phyloP scores from a whole-genome alignment of 2,329 filamentous ascomycete species.

The Decorospora gaudefroyi region DNA sequence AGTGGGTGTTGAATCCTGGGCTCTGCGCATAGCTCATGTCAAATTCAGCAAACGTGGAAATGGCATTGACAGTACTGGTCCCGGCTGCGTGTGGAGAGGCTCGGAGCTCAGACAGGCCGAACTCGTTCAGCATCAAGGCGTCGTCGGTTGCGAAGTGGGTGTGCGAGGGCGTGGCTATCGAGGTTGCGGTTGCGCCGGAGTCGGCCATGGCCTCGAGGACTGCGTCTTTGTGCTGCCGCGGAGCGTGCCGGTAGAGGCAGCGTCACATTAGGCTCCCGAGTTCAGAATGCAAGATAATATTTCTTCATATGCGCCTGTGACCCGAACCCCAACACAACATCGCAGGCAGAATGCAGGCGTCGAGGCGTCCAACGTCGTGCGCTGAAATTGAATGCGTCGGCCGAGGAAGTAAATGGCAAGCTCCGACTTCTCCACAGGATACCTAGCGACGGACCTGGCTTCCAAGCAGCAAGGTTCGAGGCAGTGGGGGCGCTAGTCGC shows the following conservation, averaged over 20 bases:
- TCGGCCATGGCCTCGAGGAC: conserved; percentile 35
- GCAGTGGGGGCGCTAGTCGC: conserved; percentile 27
- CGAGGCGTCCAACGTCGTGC: conserved; percentile 10
- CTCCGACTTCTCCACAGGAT: conserved; percentile 25
- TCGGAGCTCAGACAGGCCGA: conserved; percentile 40
- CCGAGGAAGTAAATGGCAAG: conserved; percentile 15
- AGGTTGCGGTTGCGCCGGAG: conserved; percentile 33
- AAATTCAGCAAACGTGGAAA: conserved; percentile 41
- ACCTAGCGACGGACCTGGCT: conserved; percentile 9
- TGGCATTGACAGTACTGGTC: conserved; percentile 35
- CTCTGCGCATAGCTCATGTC: conserved; percentile 37
- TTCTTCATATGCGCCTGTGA: conserved; percentile 9
- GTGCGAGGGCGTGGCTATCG: conserved; percentile 38
- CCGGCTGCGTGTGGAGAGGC: conserved; percentile 29
- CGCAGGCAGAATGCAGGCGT: conserved; percentile 6
- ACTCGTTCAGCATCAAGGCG: conserved; percentile 43
- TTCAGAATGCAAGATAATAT: background rate
- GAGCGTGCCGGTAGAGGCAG: conserved; percentile 9
- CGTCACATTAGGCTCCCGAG: conserved; percentile 30
- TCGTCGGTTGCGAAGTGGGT: conserved; percentile 41
- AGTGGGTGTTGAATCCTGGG: conserved; percentile 27
- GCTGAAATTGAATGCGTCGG: conserved; percentile 15
- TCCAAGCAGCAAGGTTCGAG: too few species aligned
- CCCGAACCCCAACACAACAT: conserved; percentile 7
- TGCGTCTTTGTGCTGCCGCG: conserved; percentile 22